Percentiles rank a stretch among this genome's conserved stretches.
phyloP scores from a whole-genome alignment of 2,329 filamentous ascomycete species.

The Neofusicoccum ribis region DNA sequence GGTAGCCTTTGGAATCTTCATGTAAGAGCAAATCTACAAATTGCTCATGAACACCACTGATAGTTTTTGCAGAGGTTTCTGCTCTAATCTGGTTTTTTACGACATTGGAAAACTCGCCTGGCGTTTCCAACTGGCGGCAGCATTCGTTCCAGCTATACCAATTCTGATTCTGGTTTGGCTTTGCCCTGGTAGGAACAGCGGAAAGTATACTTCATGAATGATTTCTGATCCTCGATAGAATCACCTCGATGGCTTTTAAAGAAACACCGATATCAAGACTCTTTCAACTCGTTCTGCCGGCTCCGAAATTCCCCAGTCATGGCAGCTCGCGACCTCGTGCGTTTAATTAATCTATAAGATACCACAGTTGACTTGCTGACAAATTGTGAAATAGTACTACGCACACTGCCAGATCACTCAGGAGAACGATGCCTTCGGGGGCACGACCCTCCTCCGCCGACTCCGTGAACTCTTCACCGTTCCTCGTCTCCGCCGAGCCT shows the following conservation, averaged over 20 bases:
- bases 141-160: constrained; percentile 41
- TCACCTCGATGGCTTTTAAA: constrained; percentile 42
- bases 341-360: neutral
- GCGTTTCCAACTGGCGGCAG: constrained; percentile 42
- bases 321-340: constrained; percentile 41
- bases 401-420: constrained; percentile 39
- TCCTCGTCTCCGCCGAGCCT: constrained; percentile 69
- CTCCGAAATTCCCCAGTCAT: constrained; percentile 42
- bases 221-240: constrained; percentile 14
- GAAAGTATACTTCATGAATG: too few species aligned
- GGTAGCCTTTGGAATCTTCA: constrained; percentile 47
- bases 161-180: constrained; percentile 40
- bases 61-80: constrained; percentile 28
- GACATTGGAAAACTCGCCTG: constrained; percentile 37
- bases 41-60: neutral
- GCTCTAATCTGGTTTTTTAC: constrained; percentile 43
- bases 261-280: constrained; percentile 38
- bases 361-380: neutral
- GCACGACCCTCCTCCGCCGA: constrained; percentile 42
- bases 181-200: constrained; percentile 32
- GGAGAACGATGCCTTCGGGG: constrained; percentile 33
- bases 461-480: constrained; percentile 64
- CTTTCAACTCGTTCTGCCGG: constrained; percentile 40
- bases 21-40: constrained; percentile 21
- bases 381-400: constrained; percentile 31